Evolutionary conservation across 1,139 yeast species (phyloP), one percentile per base, ranked within the genome.

Genomic region (Kodamaea suecica): DNA sequence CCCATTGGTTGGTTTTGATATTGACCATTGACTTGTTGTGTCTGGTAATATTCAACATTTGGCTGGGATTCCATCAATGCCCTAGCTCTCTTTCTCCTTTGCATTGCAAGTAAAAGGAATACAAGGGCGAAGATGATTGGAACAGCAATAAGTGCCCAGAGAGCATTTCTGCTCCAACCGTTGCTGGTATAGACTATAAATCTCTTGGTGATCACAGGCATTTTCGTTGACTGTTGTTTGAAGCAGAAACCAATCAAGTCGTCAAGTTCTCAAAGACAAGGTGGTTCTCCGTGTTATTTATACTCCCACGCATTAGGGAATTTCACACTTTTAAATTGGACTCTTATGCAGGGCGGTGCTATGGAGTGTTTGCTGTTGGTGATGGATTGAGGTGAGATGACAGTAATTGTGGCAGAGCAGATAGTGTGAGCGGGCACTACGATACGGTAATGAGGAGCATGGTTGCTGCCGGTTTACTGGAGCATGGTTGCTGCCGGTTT

Each of bases 41-140:
- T 47, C 27, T 49, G 41, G 35, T 48, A 47, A 33, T 48, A 45
- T 30, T 39, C 37, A 36, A 42, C 44, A 27, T 39, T 32, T 17
- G 34, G 37, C 30, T 20, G 33, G 14, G 17, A 10, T 31, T 19
- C 29, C 40, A 32, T 15, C 19, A 16, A 32, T 10, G 26, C 26
- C 11, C 5, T 5, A 12, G 17, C 17, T 37, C 16, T 27, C 31
- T 41, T 42, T 30, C 41, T 43, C 31, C 45, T 45, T 23, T 44
- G 38, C 17, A 38, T 33, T 29, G 25, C 27, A 11, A 39, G 8
- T 10, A 42, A n/a, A 30, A 39, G 34, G 29, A 43, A 27, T 4
- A 42, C n/a, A 3, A 40, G 8, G n/a, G 44, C 3, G 2, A 46
- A 10, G 4, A 43, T 25, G 3, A 45, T 10, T 2, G 52, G 52